Percentiles rank a stretch among this genome's conserved stretches.
Conservation (phyloP, 2,329 filamentous ascomycete species). For the Penicillium hordei region DNA sequence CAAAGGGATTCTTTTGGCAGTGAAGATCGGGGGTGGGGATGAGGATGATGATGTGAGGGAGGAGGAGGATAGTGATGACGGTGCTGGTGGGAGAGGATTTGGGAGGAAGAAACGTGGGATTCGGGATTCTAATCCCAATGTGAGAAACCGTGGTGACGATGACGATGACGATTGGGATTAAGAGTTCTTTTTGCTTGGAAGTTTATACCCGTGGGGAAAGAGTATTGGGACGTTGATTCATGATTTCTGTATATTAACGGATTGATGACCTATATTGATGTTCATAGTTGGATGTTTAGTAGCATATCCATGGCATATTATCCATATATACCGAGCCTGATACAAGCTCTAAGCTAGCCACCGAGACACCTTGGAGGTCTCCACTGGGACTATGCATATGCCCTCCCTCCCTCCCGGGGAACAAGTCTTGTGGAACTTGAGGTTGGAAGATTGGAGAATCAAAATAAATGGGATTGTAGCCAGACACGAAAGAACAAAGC, state of each 20-base stretch:
- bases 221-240: not conserved
- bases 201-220: not conserved
- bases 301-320: slow-evolving; percentile 3
- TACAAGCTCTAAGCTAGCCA: not conserved
- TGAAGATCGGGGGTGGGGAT: slow-evolving; percentile 30
- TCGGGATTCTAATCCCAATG: slow-evolving; percentile 33
- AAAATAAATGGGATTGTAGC: slow-evolving; percentile 18
- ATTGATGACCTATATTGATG: slow-evolving; percentile 8
- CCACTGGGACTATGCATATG: not conserved
- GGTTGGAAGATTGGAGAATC: not conserved
- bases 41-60: slow-evolving; percentile 27
- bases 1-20: slow-evolving; percentile 40
- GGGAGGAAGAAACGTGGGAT: slow-evolving; percentile 23
- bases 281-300: slow-evolving; percentile 1
- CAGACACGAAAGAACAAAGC: slow-evolving; percentile 17
- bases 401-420: too few relatives aligned
- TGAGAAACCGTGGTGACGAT: slow-evolving; percentile 31
- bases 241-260: slow-evolving; percentile 8
- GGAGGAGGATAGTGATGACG: slow-evolving; percentile 28
- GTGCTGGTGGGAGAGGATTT: slow-evolving; percentile 12
- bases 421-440: not conserved
- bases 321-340: not conserved
- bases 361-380: not conserved
- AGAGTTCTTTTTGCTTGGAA: slow-evolving; percentile 10
- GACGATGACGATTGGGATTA: slow-evolving; percentile 51